Conservation (phyloP, 352 stramenopile species). For the Phytophthora cactorum region DNA sequence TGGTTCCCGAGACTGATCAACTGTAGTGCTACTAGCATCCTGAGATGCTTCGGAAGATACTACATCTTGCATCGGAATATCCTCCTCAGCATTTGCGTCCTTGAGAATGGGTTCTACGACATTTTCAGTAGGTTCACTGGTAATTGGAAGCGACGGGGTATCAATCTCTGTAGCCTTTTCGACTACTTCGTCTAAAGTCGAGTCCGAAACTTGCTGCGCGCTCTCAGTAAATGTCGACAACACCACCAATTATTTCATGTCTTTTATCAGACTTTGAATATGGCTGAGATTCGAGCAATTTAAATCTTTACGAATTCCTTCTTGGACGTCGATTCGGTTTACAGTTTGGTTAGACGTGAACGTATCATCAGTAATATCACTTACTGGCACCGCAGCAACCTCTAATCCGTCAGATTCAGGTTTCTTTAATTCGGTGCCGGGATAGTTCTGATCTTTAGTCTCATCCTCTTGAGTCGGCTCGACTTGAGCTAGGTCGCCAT, state of each 20-base stretch:
- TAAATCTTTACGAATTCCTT: neutral
- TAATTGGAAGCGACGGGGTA: neutral
- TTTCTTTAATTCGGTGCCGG: neutral
- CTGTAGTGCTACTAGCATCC: neutral
- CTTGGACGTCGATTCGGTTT: neutral
- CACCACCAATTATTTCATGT: slow-evolving; percentile 8
- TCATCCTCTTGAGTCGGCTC: no score
- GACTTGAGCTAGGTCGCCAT: neutral
- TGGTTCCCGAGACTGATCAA: neutral
- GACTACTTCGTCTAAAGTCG: neutral
- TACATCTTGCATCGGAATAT: neutral
- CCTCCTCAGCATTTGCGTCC: neutral
- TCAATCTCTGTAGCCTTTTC: neutral
- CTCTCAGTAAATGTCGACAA: neutral
- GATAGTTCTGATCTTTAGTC: neutral
- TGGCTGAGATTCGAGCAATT: neutral
- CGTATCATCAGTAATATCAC: no score
- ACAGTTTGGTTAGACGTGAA: neutral
- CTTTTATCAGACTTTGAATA: slow-evolving; percentile 7
- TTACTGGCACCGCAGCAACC: no score
- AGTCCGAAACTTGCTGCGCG: neutral
- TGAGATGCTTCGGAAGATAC: neutral
- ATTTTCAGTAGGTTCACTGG: neutral
- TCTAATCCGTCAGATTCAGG: neutral
- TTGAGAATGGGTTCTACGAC: neutral